These are phyloP conservation scores for Mycena indigotica DNA, from an alignment of 768 basidiomycete species.

Conservation along the genomic window DNA sequence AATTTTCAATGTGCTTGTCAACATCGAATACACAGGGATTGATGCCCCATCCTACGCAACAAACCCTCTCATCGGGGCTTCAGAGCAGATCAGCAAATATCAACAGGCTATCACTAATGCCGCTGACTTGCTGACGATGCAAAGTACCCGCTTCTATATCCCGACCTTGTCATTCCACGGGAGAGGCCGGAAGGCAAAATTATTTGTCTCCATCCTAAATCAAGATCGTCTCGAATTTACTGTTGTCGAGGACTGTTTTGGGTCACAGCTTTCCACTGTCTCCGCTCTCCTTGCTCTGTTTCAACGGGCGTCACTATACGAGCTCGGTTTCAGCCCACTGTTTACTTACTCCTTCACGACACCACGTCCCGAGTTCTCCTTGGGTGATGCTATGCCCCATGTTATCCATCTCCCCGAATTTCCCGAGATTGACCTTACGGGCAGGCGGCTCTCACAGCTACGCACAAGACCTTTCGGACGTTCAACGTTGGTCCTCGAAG, in stretches of 20 bases:
- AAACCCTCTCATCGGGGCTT: slow-evolving; percentile 16
- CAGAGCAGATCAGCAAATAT: slow-evolving; percentile 11
- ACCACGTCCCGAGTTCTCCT: slow-evolving; percentile 8
- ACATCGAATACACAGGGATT: slow-evolving; percentile 16
- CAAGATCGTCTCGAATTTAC: slow-evolving; percentile 11
- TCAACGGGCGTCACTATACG: slow-evolving; percentile 8
- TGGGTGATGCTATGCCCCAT: slow-evolving; percentile 11
- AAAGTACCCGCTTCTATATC: slow-evolving; percentile 15
- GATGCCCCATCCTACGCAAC: slow-evolving; percentile 8
- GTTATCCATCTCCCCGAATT: slow-evolving; percentile 9
- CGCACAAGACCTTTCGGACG: slow-evolving; percentile 15
- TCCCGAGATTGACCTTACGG: slow-evolving; percentile 6
- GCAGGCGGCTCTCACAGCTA: slow-evolving; percentile 10
- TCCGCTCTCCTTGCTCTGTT: slow-evolving; percentile 17
- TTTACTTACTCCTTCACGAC: slow-evolving; percentile 11
- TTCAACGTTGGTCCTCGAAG: slow-evolving; percentile 14
- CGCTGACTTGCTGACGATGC: slow-evolving; percentile 14
- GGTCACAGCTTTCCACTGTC: slow-evolving; percentile 6
- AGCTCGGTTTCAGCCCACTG: slow-evolving; percentile 18
- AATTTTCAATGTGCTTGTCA: slow-evolving; percentile 12
- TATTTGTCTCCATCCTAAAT: slow-evolving; percentile 17
- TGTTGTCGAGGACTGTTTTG: slow-evolving; percentile 12
- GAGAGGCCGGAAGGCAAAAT: slow-evolving; percentile 8
- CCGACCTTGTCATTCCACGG: slow-evolving; percentile 19
- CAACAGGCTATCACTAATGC: slow-evolving; percentile 19